Conservation (phyloP, 371 early-diverging fungal species). For the Mortierella sp. region DNA sequence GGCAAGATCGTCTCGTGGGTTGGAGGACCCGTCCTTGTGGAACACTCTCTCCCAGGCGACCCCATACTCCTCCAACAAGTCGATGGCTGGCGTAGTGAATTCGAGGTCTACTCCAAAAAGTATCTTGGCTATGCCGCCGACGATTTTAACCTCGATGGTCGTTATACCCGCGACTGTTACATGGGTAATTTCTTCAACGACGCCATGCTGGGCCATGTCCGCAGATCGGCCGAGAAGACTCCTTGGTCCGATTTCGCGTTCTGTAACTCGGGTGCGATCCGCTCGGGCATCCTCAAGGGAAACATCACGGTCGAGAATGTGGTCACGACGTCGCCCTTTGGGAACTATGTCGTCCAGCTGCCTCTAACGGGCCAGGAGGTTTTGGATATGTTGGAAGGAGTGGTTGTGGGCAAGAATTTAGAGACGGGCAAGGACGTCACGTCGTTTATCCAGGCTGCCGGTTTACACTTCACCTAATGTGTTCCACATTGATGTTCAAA, state of each 20-base stretch:
- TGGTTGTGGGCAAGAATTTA: constrained; percentile 18
- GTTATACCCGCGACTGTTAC: constrained; percentile 60
- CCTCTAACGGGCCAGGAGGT: constrained; percentile 60
- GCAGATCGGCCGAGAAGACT: background rate
- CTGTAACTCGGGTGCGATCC: constrained; percentile 67
- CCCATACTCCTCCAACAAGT: constrained; percentile 40
- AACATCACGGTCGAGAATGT: constrained; percentile 62
- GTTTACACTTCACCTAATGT: constrained; percentile 17
- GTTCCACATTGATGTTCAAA: no score
- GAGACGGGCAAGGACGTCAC: constrained; percentile 42
- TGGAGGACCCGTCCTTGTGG: constrained; percentile 70
- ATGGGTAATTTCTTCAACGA: constrained; percentile 68
- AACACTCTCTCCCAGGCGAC: constrained; percentile 60
- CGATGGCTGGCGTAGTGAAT: constrained; percentile 60
- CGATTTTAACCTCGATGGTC: constrained; percentile 46
- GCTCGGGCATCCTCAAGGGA: constrained; percentile 61
- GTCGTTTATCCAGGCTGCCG: constrained; percentile 49
- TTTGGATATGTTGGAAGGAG: constrained; percentile 56
- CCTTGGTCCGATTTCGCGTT: constrained; percentile 47
- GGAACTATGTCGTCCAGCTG: constrained; percentile 60
- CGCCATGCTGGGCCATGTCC: constrained; percentile 54
- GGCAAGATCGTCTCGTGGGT: constrained; percentile 57
- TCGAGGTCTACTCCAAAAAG: constrained; percentile 55
- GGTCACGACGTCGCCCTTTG: constrained; percentile 67
- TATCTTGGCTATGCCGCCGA: constrained; percentile 59